A percentile compares a stretch with the other conserved stretches of the same genome.
These are phyloP conservation scores for Monilinia vaccinii-corymbosi DNA, from an alignment of 2,329 filamentous ascomycete species.

Conservation along the genomic window DNA sequence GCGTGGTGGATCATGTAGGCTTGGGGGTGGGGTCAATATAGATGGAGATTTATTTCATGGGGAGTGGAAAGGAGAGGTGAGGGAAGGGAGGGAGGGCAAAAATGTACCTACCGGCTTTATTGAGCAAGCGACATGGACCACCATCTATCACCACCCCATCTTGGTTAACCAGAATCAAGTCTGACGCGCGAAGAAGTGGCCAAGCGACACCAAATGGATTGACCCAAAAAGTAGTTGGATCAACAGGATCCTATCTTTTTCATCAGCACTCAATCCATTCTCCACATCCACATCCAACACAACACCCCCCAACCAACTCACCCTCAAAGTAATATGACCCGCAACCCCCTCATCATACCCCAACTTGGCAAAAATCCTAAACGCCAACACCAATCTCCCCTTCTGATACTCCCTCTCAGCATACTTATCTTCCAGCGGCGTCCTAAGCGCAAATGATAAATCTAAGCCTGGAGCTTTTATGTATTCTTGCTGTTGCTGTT, in stretches of 20 bases:
- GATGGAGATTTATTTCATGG: too few relatives aligned
- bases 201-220: constrained; percentile 31
- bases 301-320: constrained; percentile 11
- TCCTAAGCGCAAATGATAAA: constrained; percentile 6
- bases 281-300: neutral
- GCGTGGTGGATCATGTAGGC: constrained; percentile 54
- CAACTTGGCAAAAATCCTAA: constrained; percentile 39
- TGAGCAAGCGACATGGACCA: constrained; percentile 33
- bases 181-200: constrained; percentile 46
- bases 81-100: too few relatives aligned
- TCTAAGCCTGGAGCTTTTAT: constrained; percentile 8
- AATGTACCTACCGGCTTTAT: constrained; percentile 26
- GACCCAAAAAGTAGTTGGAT: constrained; percentile 29
- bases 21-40: too few relatives aligned
- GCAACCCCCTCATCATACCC: constrained; percentile 39
- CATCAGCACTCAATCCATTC: neutral
- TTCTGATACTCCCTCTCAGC: constrained; percentile 32
- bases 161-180: constrained; percentile 58
- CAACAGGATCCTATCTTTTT: constrained; percentile 27
- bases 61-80: neutral
- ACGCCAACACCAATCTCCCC: constrained; percentile 38
- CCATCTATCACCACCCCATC: constrained; percentile 54
- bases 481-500: too few relatives aligned
- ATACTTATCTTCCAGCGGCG: constrained; percentile 27
- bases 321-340: constrained; percentile 37